These are phyloP conservation scores for Fraxinus ornus DNA, from an alignment of 305 asterid species.

Conservation along the genomic window DNA sequence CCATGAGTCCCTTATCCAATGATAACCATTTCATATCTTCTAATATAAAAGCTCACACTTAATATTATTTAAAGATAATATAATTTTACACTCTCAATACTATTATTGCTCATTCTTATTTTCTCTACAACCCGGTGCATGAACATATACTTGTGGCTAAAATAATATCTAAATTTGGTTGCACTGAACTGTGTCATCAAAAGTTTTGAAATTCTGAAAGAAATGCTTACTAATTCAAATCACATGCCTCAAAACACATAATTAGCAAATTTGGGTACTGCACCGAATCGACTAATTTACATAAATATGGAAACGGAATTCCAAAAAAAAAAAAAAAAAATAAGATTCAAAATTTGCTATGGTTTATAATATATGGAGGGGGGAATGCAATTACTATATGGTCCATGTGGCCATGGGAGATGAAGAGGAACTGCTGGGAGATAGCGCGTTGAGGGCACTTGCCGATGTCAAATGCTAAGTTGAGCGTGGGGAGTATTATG, in stretches of 20 bases:
- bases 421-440: constrained; percentile 86
- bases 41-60: not conserved
- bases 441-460: constrained; percentile 95
- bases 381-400: constrained; percentile 54
- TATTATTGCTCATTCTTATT: not conserved
- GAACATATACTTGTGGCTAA: not conserved
- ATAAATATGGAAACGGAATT: not conserved
- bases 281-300: not conserved
- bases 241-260: not conserved
- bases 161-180: not conserved
- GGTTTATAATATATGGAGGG: not conserved
- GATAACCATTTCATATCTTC: too few species aligned
- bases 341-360: not conserved
- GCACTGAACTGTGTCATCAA: not conserved
- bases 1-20: not conserved
- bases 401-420: constrained; percentile 99
- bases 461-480: constrained; percentile 84
- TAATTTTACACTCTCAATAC: not conserved
- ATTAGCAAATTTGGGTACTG: not conserved
- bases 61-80: not conserved
- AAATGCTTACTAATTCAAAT: not conserved
- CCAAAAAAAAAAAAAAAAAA: not conserved
- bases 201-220: not conserved
- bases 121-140: not conserved
- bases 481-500: constrained; percentile 74